Conservation (phyloP, 495 filamentous ascomycete species). For the Mytilinidion resinicola region DNA sequence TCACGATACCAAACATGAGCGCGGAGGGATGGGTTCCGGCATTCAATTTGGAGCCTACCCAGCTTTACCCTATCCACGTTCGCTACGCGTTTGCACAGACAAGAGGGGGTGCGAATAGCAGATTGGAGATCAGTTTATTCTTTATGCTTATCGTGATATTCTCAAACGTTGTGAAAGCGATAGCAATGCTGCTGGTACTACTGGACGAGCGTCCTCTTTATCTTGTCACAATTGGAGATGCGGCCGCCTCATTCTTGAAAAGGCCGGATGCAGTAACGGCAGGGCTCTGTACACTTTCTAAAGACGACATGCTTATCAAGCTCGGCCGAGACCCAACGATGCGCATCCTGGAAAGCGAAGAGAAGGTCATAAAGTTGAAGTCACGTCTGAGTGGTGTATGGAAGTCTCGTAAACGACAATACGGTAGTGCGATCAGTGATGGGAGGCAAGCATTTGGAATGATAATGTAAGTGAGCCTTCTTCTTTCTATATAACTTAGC, state of each 20-base stretch:
- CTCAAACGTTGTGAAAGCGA: slow-evolving; percentile 3
- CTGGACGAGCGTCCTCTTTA: background rate
- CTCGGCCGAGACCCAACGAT: too few species aligned
- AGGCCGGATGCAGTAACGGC: background rate
- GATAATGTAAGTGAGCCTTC: too few species aligned
- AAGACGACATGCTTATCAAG: background rate
- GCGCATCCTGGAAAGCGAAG: too few species aligned
- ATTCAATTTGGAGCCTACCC: background rate
- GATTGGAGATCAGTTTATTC: background rate
- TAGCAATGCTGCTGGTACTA: background rate
- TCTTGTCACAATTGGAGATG: slow-evolving; percentile 5
- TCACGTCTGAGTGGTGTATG: too few species aligned
- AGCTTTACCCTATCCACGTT: background rate
- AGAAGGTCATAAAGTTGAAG: too few species aligned
- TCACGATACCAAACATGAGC: too few species aligned
- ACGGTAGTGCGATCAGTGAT: too few species aligned
- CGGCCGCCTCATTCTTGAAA: background rate
- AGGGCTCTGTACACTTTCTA: background rate
- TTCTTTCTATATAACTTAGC: too few species aligned
- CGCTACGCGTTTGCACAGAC: background rate
- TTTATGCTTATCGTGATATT: slow-evolving; percentile 5
- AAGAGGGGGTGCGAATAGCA: background rate
- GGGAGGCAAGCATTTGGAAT: too few species aligned
- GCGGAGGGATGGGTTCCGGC: too few species aligned
- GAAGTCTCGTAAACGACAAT: too few species aligned